Percentiles rank a stretch among this genome's conserved stretches.
Conservation (phyloP, 129 eudicot genomes). For the Ambrosia trifida region DNA sequence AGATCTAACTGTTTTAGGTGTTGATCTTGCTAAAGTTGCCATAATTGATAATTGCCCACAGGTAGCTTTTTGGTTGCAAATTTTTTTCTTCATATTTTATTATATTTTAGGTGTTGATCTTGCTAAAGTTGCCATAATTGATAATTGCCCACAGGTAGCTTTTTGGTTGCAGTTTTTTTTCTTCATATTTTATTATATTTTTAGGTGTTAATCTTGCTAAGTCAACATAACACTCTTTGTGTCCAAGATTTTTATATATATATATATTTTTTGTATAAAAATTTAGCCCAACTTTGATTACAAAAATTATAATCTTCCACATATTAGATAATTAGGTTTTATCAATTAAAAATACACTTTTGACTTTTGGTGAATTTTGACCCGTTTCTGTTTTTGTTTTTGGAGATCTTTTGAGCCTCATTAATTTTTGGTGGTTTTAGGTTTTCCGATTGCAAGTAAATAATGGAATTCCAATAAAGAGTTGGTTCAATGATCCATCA, state of each 20-base stretch:
- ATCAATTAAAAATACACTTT: not conserved
- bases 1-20: constrained; percentile 92
- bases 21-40: constrained; percentile 94
- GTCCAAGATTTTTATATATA: no score
- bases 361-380: not conserved
- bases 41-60: constrained; percentile 95
- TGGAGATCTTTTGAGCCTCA: not conserved
- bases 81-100: not conserved
- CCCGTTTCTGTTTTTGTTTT: not conserved
- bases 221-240: no score
- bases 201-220: no score
- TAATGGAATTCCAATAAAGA: constrained; percentile 97
- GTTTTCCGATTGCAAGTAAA: constrained; percentile 94
- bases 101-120: no score
- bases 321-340: no score
- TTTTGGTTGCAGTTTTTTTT: not conserved
- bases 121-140: constrained; percentile 90
- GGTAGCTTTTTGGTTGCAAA: constrained; percentile 40
- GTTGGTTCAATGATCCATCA: constrained; percentile 97
- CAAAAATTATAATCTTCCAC: not conserved
- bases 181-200: not conserved
- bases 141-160: constrained; percentile 93
- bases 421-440: constrained; percentile 49
- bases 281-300: not conserved
- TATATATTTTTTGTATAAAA: no score